Base-by-base conservation (phyloP, 2,329 filamentous ascomycete genomes). In the Trichoderma sp. region DNA sequence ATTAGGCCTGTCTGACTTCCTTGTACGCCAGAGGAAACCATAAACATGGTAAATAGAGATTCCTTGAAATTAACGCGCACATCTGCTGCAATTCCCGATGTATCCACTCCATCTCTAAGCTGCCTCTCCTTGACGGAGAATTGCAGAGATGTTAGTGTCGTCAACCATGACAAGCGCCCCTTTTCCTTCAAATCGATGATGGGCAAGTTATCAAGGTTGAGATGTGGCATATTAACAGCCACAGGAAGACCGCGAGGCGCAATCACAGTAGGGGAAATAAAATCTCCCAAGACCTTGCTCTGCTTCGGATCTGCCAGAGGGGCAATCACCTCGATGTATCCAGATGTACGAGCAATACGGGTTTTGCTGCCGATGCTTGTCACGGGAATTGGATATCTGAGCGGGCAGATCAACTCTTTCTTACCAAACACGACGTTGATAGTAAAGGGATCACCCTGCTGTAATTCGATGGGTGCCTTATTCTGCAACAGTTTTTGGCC, bases 31-130 rank as follows among this genome's bases (percentile, higher is more conserved):
- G 86, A 83, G 4, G 83, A 79, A 29, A 87, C 75, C 84, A 86
- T 86, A 77, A 87, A 86, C 79, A 89, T 85, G 41, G 84, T 85
- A 75, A 86, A 86, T 12, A 89, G 71, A 0, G 86, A 86, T 75
- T 88, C 86, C 76, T 89, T 89, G 79, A 89, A 86, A 78, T 87
- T 86, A 68, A 87, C 78, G 0, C 86, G 83, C 4, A 80, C 74
- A 3, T 85, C 81, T 0, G 80, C 56, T 6, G 81, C 76, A 18
- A 83, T 78, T n/a, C 77, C 77, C 24, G 75, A 77, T 1, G 76
- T 75, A 14, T 80, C 75, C 4, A 78, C 73, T 2, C 78, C 75
- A 1, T 84, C 80, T 4, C 86, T 84, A 1, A 85, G 71, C 3
- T 68, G 73, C 72, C 82, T 85, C 77, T 89, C 87, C 16, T 84